A percentile compares a stretch with the other conserved stretches of the same genome.
phyloP scores from a whole-genome alignment of 352 stramenopile genomes.

The Pythium apleroticum region DNA sequence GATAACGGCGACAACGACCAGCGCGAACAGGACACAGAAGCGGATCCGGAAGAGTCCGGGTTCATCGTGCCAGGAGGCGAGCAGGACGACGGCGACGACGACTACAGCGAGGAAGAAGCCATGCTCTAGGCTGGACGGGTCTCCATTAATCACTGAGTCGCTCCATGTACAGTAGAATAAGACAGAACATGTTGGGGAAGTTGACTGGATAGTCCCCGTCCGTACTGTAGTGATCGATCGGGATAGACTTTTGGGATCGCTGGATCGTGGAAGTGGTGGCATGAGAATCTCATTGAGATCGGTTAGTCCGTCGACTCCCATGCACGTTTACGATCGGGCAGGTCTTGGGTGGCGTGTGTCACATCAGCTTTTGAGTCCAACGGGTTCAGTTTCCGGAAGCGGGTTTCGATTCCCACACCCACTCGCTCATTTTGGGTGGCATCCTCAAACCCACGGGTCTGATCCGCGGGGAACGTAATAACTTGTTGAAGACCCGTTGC shows the following conservation, averaged over 20 bases:
- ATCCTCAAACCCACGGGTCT: background rate
- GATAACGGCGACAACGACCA: conserved; percentile 19
- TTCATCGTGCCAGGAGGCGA: conserved; percentile 26
- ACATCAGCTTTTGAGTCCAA: background rate
- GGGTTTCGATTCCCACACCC: background rate
- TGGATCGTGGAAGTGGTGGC: background rate
- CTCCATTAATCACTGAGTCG: background rate
- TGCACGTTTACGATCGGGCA: background rate
- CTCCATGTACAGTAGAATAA: background rate
- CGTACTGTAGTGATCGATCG: background rate
- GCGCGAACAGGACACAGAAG: conserved; percentile 29
- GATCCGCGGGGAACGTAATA: background rate
- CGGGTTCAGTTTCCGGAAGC: background rate
- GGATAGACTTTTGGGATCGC: background rate
- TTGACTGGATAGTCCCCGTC: background rate
- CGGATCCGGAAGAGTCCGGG: conserved; percentile 20
- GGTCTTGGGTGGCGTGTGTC: background rate
- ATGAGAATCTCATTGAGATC: too few relatives aligned
- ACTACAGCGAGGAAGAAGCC: conserved; percentile 25
- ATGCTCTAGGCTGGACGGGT: conserved; percentile 11
- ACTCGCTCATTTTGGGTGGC: background rate
- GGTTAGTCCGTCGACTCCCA: background rate
- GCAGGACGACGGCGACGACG: conserved; percentile 15
- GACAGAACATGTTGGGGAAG: background rate
- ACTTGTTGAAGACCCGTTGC: background rate